Conservation (phyloP, 768 basidiomycete species). For the Pleurotus djamor region DNA sequence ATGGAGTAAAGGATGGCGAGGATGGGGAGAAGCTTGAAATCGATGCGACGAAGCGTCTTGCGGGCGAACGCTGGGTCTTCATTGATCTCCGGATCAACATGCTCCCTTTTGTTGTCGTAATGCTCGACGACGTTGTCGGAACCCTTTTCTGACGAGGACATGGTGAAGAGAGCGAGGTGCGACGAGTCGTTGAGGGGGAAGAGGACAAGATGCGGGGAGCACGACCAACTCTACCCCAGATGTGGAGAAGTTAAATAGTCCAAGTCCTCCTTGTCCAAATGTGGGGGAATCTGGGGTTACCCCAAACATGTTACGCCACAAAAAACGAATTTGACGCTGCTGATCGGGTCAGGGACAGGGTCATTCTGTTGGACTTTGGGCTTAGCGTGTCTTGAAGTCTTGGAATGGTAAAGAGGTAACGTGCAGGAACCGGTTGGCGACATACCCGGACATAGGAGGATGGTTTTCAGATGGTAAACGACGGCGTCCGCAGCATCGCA, state of each 20-base stretch:
- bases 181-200: neutral
- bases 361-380: neutral
- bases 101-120: conserved; percentile 1
- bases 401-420: neutral
- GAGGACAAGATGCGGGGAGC: neutral
- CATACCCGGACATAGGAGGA: conserved; percentile 1
- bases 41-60: conserved; percentile 28
- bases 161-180: neutral
- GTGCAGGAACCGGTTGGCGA: neutral
- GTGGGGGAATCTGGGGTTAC: neutral
- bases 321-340: neutral
- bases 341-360: neutral
- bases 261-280: neutral
- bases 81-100: conserved; percentile 4
- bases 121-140: conserved; percentile 4
- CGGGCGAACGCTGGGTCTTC: conserved; percentile 1
- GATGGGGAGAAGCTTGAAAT: conserved; percentile 41
- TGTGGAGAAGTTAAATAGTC: conserved; percentile 7
- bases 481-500: neutral
- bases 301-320: neutral
- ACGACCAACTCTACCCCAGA: neutral
- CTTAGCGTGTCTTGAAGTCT: conserved; percentile 2
- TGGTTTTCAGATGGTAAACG: neutral
- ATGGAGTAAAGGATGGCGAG: conserved; percentile 39
- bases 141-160: conserved; percentile 3